Evolutionary conservation across 495 filamentous ascomycete species (phyloP).

Genomic region (Neurospora africana): DNA sequence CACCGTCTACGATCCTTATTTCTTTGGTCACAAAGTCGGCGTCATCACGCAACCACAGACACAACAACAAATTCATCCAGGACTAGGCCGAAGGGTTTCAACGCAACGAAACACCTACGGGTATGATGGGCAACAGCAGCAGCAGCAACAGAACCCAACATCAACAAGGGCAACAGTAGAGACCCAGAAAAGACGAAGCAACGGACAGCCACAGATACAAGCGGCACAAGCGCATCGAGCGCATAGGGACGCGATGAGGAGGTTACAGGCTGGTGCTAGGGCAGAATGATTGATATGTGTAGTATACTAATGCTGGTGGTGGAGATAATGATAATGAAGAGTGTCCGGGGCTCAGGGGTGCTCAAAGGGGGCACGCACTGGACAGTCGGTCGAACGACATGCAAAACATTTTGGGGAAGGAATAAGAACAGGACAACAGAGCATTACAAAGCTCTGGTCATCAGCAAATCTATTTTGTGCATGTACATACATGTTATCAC

Average conservation of each 20-base stretch:
- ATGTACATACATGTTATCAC: neutral
- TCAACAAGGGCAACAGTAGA: neutral
- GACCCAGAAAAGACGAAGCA: neutral
- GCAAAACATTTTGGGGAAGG: neutral
- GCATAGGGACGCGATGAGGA: conserved; percentile 72
- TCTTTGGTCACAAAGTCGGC: neutral
- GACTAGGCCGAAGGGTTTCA: neutral
- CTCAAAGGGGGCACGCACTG: neutral
- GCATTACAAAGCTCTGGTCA: neutral
- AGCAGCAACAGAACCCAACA: neutral
- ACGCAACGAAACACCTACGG: neutral
- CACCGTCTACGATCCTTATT: neutral
- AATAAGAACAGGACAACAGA: neutral
- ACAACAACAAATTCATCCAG: neutral
- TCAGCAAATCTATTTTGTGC: neutral
- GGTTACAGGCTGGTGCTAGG: conserved; percentile 58
- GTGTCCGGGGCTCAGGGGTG: neutral
- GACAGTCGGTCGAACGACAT: neutral
- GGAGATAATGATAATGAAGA: neutral
- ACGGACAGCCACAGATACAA: neutral
- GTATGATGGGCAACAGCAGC: neutral
- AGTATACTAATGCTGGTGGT: neutral
- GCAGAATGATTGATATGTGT: conserved; percentile 34
- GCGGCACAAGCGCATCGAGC: conserved; percentile 11
- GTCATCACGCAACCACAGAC: neutral